Evolutionary conservation across 2,329 filamentous ascomycete species (phyloP).

Genomic region (Colletotrichum scovillei): DNA sequence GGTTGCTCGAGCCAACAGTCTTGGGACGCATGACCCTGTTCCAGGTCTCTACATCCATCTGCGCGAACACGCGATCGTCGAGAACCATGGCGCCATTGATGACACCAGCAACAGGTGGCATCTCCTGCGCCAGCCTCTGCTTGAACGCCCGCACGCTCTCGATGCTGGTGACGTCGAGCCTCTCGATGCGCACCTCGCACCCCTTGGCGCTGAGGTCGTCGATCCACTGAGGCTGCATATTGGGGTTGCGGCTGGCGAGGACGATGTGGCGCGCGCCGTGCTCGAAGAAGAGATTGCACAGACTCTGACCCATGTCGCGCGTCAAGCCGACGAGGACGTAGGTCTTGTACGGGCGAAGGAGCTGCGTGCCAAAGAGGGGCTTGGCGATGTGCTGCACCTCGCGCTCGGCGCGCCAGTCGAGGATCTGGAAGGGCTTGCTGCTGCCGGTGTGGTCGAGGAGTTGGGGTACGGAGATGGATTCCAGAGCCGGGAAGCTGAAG

Average conservation of each 20-base stretch:
- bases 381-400: conserved; percentile 39
- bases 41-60: conserved; percentile 45
- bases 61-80: conserved; percentile 44
- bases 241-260: conserved; percentile 50
- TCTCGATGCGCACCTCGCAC: conserved; percentile 35
- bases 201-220: conserved; percentile 33
- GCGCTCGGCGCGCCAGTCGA: conserved; percentile 54
- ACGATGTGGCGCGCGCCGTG: conserved; percentile 48
- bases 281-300: conserved; percentile 49
- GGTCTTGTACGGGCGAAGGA: conserved; percentile 46
- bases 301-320: conserved; percentile 47
- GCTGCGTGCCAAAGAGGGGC: conserved; percentile 38
- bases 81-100: conserved; percentile 52
- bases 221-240: conserved; percentile 39
- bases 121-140: conserved; percentile 36
- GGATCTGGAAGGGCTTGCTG: conserved; percentile 43
- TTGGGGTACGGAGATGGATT: conserved; percentile 39
- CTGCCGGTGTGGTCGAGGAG: conserved; percentile 37
- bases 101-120: conserved; percentile 53
- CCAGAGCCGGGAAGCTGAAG: conserved; percentile 6
- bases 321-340: conserved; percentile 48
- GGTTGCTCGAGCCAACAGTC: conserved; percentile 44
- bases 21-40: conserved; percentile 47
- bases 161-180: conserved; percentile 39
- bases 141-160: conserved; percentile 33